A percentile compares a stretch with the other conserved stretches of the same genome.
Evolutionary conservation across 495 filamentous ascomycete genomes (phyloP).

Genomic region (Elasticomyces elasticus): DNA sequence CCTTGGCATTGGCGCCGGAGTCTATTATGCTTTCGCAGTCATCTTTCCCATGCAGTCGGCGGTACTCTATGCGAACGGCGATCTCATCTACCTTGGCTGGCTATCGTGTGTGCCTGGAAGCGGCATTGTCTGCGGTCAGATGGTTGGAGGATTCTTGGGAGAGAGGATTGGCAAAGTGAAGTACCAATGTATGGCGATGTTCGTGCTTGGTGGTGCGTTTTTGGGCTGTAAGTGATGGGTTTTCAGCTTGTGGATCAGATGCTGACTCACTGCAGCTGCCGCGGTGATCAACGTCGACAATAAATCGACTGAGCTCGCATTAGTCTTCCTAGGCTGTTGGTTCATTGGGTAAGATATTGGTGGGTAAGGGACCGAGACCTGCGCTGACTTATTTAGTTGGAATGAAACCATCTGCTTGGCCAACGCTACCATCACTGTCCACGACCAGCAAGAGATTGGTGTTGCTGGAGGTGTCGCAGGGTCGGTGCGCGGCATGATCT

Average conservation of each 20-base stretch:
- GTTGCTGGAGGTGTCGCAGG: slow-evolving; percentile 22
- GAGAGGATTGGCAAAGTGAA: neutral
- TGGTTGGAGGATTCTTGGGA: neutral
- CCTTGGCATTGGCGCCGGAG: slow-evolving; percentile 18
- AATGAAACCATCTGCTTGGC: slow-evolving; percentile 21
- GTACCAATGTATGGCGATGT: slow-evolving; percentile 1
- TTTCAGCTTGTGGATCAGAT: neutral
- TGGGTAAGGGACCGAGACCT: no score
- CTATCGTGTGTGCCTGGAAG: neutral
- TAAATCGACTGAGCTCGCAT: neutral
- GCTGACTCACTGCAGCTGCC: neutral
- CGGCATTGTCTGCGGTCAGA: neutral
- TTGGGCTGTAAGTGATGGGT: neutral
- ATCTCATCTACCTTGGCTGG: neutral
- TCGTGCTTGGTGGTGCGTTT: neutral
- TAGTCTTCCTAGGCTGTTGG: slow-evolving; percentile 11
- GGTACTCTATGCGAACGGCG: neutral
- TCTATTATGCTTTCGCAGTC: slow-evolving; percentile 22
- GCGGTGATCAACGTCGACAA: neutral
- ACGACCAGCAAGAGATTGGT: slow-evolving; percentile 25
- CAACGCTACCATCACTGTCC: slow-evolving; percentile 23
- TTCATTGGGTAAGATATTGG: no score
- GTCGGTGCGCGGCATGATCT: slow-evolving; percentile 18
- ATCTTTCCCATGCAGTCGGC: neutral
- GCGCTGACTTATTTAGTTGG: no score